Evolutionary conservation across 441 rosid species (phyloP).

Genomic region (Erysimum pusillum): DNA sequence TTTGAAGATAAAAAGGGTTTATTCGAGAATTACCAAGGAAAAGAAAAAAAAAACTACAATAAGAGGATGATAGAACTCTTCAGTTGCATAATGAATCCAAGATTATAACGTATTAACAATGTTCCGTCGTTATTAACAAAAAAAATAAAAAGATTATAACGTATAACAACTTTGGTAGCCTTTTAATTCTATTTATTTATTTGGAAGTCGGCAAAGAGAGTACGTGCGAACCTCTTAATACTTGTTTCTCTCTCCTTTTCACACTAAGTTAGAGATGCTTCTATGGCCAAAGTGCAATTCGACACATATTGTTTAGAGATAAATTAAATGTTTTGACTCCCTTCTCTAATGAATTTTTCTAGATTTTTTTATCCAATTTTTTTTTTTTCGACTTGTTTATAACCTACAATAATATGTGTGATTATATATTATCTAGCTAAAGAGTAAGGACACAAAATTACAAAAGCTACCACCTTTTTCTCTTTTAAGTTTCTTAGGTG

Average conservation of each 20-base stretch:
- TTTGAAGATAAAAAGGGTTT: background rate
- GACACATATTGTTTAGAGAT: background rate
- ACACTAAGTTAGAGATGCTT: background rate
- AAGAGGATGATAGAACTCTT: conserved; percentile 13
- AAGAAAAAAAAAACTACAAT: background rate
- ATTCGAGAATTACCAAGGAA: background rate
- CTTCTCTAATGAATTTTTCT: background rate
- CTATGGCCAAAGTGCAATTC: background rate
- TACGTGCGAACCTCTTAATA: conserved; percentile 45
- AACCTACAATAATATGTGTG: background rate
- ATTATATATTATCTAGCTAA: background rate
- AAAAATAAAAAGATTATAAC: conserved; percentile 2
- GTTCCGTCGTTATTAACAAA: background rate
- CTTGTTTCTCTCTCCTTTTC: background rate
- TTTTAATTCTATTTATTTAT: conserved; percentile 12
- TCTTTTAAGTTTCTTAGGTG: background rate
- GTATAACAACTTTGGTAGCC: background rate
- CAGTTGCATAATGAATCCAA: conserved; percentile 1
- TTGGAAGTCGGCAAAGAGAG: conserved; percentile 36
- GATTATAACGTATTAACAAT: background rate
- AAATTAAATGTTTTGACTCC: background rate
- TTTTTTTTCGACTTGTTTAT: background rate
- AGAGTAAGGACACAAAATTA: no score
- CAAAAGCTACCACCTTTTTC: no score
- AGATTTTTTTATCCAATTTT: background rate